phyloP scores from a whole-genome alignment of 306 rosid species.

The Myrica gale region DNA sequence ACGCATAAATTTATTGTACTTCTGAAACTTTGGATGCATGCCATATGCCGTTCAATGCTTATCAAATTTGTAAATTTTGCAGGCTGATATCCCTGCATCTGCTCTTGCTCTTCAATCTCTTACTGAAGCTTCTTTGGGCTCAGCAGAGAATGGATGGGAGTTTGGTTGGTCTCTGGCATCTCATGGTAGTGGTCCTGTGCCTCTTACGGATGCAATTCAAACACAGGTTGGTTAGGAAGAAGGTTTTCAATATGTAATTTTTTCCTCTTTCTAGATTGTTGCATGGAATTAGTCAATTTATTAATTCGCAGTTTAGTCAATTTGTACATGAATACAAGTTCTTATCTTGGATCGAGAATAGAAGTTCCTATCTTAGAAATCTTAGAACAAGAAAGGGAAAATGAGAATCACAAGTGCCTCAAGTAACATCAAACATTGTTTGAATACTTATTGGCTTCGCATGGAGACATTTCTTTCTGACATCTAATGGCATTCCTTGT shows the following conservation, averaged over 20 bases:
- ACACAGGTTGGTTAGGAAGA: constrained; percentile 47
- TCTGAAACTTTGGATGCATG: neutral
- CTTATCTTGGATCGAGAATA: too few relatives aligned
- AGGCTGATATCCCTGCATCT: constrained; percentile 75
- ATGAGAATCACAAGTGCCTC: neutral
- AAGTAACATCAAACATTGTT: neutral
- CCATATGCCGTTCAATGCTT: constrained; percentile 18
- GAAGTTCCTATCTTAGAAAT: too few relatives aligned
- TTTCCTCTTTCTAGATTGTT: neutral
- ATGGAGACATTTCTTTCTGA: neutral
- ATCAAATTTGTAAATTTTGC: constrained; percentile 25
- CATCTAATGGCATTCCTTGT: neutral
- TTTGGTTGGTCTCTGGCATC: constrained; percentile 94
- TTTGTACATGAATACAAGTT: too few relatives aligned
- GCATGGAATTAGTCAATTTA: neutral
- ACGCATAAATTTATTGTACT: neutral
- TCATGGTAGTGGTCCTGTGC: constrained; percentile 43
- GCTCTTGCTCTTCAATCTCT: constrained; percentile 65
- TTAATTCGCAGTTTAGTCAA: neutral
- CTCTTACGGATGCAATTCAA: constrained; percentile 34
- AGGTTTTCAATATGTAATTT: neutral
- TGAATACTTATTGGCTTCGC: neutral
- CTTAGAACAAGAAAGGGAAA: neutral
- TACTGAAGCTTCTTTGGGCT: constrained; percentile 65
- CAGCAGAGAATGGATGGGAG: constrained; percentile 79